A percentile compares a stretch with the other conserved stretches of the same genome.
Conservation (phyloP, 163 green algal species). For the Scenedesmus sp. region DNA sequence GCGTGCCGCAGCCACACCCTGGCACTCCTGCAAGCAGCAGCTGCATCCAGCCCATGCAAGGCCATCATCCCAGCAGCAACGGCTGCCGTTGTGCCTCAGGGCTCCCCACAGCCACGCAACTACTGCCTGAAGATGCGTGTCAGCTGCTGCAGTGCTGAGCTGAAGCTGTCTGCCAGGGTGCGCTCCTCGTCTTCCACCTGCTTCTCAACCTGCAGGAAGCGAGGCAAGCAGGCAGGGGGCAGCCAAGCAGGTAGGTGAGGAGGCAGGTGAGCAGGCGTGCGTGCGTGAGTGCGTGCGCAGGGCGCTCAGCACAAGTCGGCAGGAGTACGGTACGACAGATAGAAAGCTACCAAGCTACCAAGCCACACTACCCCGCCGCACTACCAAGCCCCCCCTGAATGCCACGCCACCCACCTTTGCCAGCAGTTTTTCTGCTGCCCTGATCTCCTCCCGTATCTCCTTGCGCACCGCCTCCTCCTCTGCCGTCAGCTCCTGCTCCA, state of each 20-base stretch:
- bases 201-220: constrained; percentile 18
- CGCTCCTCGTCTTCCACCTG: constrained; percentile 52
- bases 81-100: too few species aligned
- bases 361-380: background rate
- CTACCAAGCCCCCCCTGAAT: background rate
- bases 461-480: constrained; percentile 44
- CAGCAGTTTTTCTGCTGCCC: constrained; percentile 13
- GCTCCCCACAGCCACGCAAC: background rate
- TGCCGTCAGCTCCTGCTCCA: background rate
- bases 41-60: too few species aligned
- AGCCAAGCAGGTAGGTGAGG: background rate
- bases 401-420: constrained; percentile 35
- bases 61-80: too few species aligned
- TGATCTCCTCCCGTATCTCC: constrained; percentile 12
- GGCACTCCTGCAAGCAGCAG: too few species aligned
- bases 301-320: background rate
- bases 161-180: background rate
- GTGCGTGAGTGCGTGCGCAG: background rate
- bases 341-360: background rate
- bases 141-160: background rate
- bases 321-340: background rate
- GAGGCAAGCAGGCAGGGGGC: background rate
- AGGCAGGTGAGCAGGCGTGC: background rate
- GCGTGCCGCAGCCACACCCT: too few species aligned
- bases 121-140: background rate